Base-by-base conservation (phyloP, 768 basidiomycete genomes). In the Tylopilus vinaceipallidus region DNA sequence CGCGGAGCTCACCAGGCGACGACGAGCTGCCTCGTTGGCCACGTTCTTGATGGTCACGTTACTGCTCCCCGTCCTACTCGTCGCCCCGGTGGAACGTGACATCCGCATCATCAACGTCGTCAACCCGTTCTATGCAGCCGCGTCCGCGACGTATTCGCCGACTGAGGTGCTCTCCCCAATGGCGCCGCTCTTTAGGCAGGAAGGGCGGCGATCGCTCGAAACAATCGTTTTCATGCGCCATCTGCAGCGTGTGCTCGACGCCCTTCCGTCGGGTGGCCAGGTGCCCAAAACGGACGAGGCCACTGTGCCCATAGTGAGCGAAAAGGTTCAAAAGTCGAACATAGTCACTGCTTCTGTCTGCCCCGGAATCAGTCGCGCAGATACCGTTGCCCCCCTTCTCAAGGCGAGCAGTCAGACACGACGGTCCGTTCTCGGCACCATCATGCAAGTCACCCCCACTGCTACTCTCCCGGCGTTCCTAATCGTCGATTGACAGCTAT, bases 81-180 rank as follows among this genome's bases (percentile, higher is more conserved):
- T 88, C 22, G 86, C 89, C 0, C 92, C 93, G 0, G 75, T 78
- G n/a, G 93, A 94, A 63, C 79, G 93, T 30, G 90, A 94, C 55
- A 91, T 97, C 35, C 86, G 94, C n/a, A 80, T 97, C 55, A 73
- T 98, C 63, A 84, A 84, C 48, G 75, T 93, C 34, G 79, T 95
- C 62, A 92, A 93, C 50, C 92, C 92, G 3, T 91, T 91, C 57
- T 97, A 95, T 58, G 84, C 91, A 2, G 91, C 94, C 2, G 86
- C 90, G 0, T 73, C 80, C 3, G 75, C 79, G 4, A 56, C 71
- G 4, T 72, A 76, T 57, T 56, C 70, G 32, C 11, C 63, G 2
- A 54, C 63, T 47, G 70, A 49, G 34, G 54, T 13, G 37, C 71
- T 57, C 55, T 54, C 55, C 50, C 65, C 60, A 9, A 59, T 64